Base-by-base conservation (phyloP, 257 asterid genomes). In the Cordia subcordata region DNA sequence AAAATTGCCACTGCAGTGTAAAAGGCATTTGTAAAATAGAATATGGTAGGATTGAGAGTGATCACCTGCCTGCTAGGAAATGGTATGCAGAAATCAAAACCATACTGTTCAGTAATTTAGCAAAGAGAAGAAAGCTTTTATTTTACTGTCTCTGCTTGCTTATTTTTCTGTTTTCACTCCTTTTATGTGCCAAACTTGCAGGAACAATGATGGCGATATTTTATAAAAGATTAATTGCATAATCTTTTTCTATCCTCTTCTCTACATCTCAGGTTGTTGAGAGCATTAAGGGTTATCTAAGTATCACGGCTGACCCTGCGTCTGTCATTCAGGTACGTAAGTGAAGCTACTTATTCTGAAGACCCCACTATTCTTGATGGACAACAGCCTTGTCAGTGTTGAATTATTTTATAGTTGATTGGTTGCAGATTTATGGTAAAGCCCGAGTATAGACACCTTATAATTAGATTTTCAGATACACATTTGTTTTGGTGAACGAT, bases 191-290 rank as follows among this genome's bases (percentile, higher is more conserved):
- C 35, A 27, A 27, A 27, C 35, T 27, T 27, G 35, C 6, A 27
- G 6, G 35, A 27, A 27, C 35, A 6, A 27, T 27, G 35, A 27
- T 42, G 12, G 47, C 47, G 10, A 42, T 14, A 42, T 42, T 42
- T 12, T 53, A 8, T 53, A 17, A 21, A 8, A 53, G 27, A 15
- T 18, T 32, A 59, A 38, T 23, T 11, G 21, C 16, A 4, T 37
- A 6, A 3, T 55, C 0, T 49, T 62, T 15, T 38, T 57, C 33
- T 33, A 3, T 16, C 50, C 42, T 67, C 11, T 23, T 32, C 5
- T 59, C 59, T 13, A 72, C 33, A 51, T 66, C 39, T 58, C 81
- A 87, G 96, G 73, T 87, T 49, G 61, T 65, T 13, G 81, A 80
- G 20, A 70, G 75, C 72, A 77, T 87, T 50, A 54, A 71, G 68